Evolutionary conservation across 1,284 basidiomycete genomes (phyloP), one percentile per base, ranked within the genome.

Genomic region (Trichosporon sp.): DNA sequence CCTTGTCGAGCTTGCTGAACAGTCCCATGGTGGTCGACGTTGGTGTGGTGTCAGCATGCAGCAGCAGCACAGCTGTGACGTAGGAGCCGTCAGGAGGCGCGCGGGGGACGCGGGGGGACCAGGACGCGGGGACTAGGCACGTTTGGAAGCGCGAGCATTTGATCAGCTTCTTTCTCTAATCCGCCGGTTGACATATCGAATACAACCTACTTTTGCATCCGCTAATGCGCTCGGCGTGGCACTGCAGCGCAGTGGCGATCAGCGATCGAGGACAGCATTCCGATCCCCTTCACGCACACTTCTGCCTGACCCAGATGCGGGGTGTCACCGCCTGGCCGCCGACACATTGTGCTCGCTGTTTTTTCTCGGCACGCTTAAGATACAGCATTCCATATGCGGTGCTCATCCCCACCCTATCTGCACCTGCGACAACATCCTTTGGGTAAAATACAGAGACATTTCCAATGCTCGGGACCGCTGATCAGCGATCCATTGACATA

Each of bases 1-100:
- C 32, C 59, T 63, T 35, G 59, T 63, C 59, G 59, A 63, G 59
- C 32, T 63, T 63, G 59, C 59, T 63, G 59, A 63, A 63, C 19
- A 63, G 59, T 19, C 59, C 59, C 59, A 63, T 63, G 31, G 59
- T n/a, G n/a, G n/a, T n/a, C n/a, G n/a, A n/a, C n/a, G n/a, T n/a
- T n/a, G n/a, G n/a, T 32, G 32, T 37, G 59, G 12, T 35, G 31
- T 35, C 31, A 35, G n/a, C 31, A 35, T n/a, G n/a, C 19, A 14
- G 31, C 31, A 61, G 32, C 14, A 46, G 1, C 14, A 40, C 35
- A 37, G 35, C 31, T 21, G 32, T 63, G 59, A 63, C 59, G 59
- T 63, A 63, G 59, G 19, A 11, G 1, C 46, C 4, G 46, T n/a
- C 46, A 48, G 51, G 51, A 26, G 51, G 51, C 51, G 51, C 16